Conservation (phyloP, 192 early-diverging fungal species). For the Paraglomus brasilianum region DNA sequence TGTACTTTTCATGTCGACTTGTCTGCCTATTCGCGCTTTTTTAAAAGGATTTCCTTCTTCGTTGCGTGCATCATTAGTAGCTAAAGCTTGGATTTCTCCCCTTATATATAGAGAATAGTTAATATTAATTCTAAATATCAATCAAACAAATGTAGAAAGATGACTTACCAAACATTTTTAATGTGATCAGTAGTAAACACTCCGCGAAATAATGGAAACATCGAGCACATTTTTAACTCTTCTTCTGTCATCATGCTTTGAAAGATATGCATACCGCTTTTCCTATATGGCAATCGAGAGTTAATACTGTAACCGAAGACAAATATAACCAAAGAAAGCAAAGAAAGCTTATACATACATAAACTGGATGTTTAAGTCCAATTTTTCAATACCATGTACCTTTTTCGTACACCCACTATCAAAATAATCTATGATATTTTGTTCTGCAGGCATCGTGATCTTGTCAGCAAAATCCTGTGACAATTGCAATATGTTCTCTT, state of each 20-base stretch:
- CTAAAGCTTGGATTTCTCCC: slow-evolving; percentile 3
- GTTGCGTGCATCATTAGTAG: slow-evolving; percentile 11
- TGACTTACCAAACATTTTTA: slow-evolving; percentile 16
- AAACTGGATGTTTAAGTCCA: slow-evolving; percentile 18
- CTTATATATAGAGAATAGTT: slow-evolving; percentile 1
- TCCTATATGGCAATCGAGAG: not conserved
- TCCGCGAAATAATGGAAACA: slow-evolving; percentile 13
- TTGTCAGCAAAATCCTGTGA: slow-evolving; percentile 21
- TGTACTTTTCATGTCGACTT: slow-evolving; percentile 12
- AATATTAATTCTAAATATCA: not conserved
- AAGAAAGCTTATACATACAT: slow-evolving; percentile 24
- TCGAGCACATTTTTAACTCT: slow-evolving; percentile 10
- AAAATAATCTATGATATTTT: slow-evolving; percentile 14
- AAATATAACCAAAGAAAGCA: slow-evolving; percentile 22
- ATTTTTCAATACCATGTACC: slow-evolving; percentile 12
- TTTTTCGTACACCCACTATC: slow-evolving; percentile 9
- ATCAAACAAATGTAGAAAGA: not conserved
- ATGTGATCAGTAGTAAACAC: slow-evolving; percentile 14
- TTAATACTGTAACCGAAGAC: not conserved
- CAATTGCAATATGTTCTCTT: slow-evolving; percentile 15
- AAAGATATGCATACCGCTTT: slow-evolving; percentile 18
- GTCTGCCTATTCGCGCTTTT: slow-evolving; percentile 13
- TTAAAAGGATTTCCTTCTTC: slow-evolving; percentile 1
- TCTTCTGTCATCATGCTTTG: slow-evolving; percentile 16
- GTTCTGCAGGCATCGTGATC: slow-evolving; percentile 14